phyloP scores from a whole-genome alignment of 208 protist species.

The Trypanosoma melophagium region DNA sequence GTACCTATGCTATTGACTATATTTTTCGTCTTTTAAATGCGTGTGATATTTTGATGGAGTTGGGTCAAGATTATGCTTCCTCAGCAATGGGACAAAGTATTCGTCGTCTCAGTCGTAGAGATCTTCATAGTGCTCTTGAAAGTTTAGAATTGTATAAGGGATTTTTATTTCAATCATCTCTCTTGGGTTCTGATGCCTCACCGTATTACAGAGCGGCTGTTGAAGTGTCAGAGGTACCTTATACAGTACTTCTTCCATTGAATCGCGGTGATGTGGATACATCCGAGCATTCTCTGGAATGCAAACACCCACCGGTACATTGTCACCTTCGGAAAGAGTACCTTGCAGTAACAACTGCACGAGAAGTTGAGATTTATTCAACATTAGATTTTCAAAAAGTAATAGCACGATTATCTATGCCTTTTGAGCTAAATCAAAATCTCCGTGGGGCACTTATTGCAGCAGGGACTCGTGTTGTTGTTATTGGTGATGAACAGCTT shows the following conservation, averaged over 20 bases:
- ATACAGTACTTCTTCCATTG: slow-evolving; percentile 57
- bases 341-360: slow-evolving; percentile 51
- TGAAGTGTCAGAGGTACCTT: slow-evolving; percentile 35
- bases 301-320: slow-evolving; percentile 28
- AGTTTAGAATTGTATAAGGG: slow-evolving; percentile 49
- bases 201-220: slow-evolving; percentile 40
- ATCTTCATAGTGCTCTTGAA: slow-evolving; percentile 41
- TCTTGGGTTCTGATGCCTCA: slow-evolving; percentile 50
- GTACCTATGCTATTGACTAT: slow-evolving; percentile 56
- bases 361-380: slow-evolving; percentile 58
- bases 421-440: slow-evolving; percentile 58
- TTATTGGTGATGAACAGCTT: slow-evolving; percentile 52
- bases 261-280: slow-evolving; percentile 64
- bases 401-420: slow-evolving; percentile 47
- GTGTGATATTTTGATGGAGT: slow-evolving; percentile 48
- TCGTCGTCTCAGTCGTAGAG: slow-evolving; percentile 34
- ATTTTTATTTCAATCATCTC: slow-evolving; percentile 63
- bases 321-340: slow-evolving; percentile 53
- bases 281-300: slow-evolving; percentile 32
- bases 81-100: slow-evolving; percentile 18
- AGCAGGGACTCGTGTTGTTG: slow-evolving; percentile 60
- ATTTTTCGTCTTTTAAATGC: slow-evolving; percentile 71
- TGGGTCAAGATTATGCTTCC: slow-evolving; percentile 24
- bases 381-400: slow-evolving; percentile 32
- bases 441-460: slow-evolving; percentile 64